These are phyloP conservation scores for Mycena chlorophos DNA, from an alignment of 768 basidiomycete genomes.

Conservation along the genomic window DNA sequence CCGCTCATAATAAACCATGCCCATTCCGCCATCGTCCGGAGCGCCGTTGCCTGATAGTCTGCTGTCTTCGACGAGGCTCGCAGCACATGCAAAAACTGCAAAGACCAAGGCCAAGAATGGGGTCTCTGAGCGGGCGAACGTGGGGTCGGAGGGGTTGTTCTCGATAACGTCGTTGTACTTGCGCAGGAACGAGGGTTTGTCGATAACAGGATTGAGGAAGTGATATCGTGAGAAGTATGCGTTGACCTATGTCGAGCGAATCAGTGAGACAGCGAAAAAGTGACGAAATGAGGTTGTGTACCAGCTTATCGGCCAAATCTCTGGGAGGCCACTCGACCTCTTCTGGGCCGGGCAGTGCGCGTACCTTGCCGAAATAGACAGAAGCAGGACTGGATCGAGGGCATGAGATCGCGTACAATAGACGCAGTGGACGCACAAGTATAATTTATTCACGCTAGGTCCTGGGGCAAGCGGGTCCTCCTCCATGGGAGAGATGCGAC, in stretches of 20 bases:
- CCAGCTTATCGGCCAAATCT: conserved; percentile 85
- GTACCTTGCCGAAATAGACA: conserved; percentile 84
- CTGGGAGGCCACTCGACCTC: conserved; percentile 86
- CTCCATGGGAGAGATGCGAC: conserved; percentile 81
- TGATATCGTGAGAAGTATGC: conserved; percentile 88
- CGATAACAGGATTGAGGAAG: conserved; percentile 84
- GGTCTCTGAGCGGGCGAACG: conserved; percentile 58
- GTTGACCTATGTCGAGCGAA: conserved; percentile 56
- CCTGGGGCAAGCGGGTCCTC: conserved; percentile 79
- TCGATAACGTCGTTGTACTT: conserved; percentile 78
- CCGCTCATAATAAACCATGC: conserved; percentile 89
- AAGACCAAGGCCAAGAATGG: conserved; percentile 83
- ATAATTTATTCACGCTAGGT: conserved; percentile 79
- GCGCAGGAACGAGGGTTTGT: conserved; percentile 79
- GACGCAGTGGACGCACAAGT: conserved; percentile 44
- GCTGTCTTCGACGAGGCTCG: conserved; percentile 73
- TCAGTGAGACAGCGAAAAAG: conserved; percentile 26
- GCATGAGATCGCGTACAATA: neutral
- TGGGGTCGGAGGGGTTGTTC: conserved; percentile 54
- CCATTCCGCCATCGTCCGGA: conserved; percentile 79
- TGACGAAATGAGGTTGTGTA: conserved; percentile 39
- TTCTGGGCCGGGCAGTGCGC: conserved; percentile 77
- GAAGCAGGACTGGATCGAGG: conserved; percentile 53
- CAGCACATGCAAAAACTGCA: conserved; percentile 88
- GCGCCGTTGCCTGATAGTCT: conserved; percentile 59